phyloP scores from a whole-genome alignment of 768 basidiomycete species.

The Dioszegia crocea region DNA sequence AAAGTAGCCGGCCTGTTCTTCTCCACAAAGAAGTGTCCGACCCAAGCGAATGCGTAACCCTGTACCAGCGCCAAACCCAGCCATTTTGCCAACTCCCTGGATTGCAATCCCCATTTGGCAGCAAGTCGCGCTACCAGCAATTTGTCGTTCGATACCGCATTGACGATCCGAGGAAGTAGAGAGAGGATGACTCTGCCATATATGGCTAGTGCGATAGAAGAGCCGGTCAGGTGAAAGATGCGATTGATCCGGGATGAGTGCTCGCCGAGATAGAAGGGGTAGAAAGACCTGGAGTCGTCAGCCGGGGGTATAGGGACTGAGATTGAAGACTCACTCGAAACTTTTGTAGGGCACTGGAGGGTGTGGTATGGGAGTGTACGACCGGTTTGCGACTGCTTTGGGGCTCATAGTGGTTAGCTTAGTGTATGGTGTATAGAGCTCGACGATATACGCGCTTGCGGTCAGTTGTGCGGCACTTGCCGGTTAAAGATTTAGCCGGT shows the following conservation, averaged over 20 bases:
- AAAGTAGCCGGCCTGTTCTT: conserved; percentile 39
- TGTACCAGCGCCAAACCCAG: conserved; percentile 8
- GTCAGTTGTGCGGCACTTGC: not conserved
- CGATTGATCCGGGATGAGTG: conserved; percentile 27
- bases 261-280: conserved; percentile 44
- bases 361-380: conserved; percentile 5
- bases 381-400: conserved; percentile 1
- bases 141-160: not conserved
- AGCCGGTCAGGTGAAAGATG: conserved; percentile 31
- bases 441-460: too few species aligned
- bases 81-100: not conserved
- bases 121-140: not conserved
- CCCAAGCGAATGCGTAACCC: conserved; percentile 36
- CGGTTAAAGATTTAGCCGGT: not conserved
- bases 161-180: conserved; percentile 15
- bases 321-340: conserved; percentile 7
- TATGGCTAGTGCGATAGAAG: conserved; percentile 17
- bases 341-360: conserved; percentile 2
- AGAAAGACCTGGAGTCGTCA: conserved; percentile 19
- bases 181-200: conserved; percentile 19
- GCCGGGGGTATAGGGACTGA: not conserved
- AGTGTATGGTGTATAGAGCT: too few species aligned
- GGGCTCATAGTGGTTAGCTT: not conserved
- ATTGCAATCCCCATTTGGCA: not conserved
- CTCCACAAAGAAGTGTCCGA: conserved; percentile 38